Evolutionary conservation across 257 asterid species (phyloP), one percentile per base, ranked within the genome.

Genomic region (Cynanchum wilfordii): DNA sequence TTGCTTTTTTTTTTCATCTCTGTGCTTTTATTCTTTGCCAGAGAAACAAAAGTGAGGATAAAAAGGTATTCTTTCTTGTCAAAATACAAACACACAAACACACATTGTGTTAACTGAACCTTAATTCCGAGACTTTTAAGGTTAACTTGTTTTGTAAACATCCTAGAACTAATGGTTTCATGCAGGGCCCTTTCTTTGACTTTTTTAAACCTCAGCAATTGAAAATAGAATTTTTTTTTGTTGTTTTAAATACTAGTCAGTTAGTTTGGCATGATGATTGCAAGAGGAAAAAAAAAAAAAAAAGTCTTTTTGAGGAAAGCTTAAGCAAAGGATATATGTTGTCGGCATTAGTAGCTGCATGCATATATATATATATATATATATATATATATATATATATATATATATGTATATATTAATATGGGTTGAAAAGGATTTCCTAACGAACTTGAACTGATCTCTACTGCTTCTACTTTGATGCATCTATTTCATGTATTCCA

Each of bases 361-460:
- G 47, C 47, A 42, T 8, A 42, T n/a, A n/a, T n/a, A n/a, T n/a
- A n/a, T n/a, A n/a, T n/a, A n/a, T n/a, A n/a, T n/a, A n/a, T n/a
- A n/a, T n/a, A n/a, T n/a, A n/a, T n/a, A n/a, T n/a, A n/a, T n/a
- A n/a, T n/a, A n/a, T n/a, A n/a, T n/a, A n/a, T n/a, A n/a, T n/a
- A n/a, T n/a, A n/a, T n/a, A n/a, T n/a, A n/a, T n/a, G n/a, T n/a
- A n/a, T n/a, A n/a, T 73, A 60, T 59, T 68, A 33, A 33, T 33
- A 33, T 33, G 59, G 50, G 78, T 79, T 75, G 83, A 81, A 82
- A 78, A 42, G 66, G 86, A 82, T 81, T 45, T 74, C 7, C 13
- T 87, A 88, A 82, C 86, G n/a, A 80, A 78, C 75, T 79, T 79
- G 49, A 70, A 78, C 62, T 22, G 79, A 78, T 73, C 78, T 62